phyloP scores from a whole-genome alignment of 345 rosid species.

The Acer campestre region DNA sequence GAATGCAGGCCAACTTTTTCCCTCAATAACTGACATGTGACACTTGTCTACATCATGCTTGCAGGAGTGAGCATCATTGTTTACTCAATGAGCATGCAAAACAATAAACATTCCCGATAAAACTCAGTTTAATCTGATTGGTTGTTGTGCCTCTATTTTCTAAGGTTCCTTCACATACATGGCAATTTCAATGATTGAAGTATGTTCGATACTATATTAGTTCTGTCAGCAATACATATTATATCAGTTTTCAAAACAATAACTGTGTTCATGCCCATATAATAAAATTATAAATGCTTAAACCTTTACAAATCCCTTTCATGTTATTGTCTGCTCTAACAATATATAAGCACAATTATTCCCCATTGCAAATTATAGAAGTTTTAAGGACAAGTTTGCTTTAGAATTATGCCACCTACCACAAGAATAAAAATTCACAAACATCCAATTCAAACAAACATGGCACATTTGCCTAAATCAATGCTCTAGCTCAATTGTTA shows the following conservation, averaged over 20 bases:
- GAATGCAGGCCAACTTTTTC: not conserved
- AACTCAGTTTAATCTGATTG: not conserved
- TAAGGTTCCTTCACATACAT: not conserved
- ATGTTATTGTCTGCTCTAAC: not conserved
- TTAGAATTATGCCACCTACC: not conserved
- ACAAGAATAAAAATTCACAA: not conserved
- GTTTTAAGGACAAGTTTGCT: not conserved
- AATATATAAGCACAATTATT: slow-evolving; percentile 1
- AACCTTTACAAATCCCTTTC: not conserved
- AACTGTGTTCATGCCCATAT: not conserved
- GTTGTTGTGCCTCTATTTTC: not conserved
- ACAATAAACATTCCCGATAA: not conserved
- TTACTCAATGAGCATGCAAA: not conserved
- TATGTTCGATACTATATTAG: not conserved
- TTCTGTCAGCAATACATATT: not conserved
- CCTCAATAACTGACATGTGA: not conserved
- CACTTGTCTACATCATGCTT: not conserved
- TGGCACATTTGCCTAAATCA: not conserved
- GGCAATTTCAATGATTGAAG: not conserved
- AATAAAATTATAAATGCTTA: slow-evolving; percentile 1
- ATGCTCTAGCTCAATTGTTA: not conserved
- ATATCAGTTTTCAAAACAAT: not conserved
- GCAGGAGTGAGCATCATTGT: not conserved
- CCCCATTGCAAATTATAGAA: not conserved
- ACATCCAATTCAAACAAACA: not conserved